Percentiles rank a stretch among this genome's conserved stretches.
Evolutionary conservation across 345 rosid genomes (phyloP).

Genomic region (Corchorus capsularis): DNA sequence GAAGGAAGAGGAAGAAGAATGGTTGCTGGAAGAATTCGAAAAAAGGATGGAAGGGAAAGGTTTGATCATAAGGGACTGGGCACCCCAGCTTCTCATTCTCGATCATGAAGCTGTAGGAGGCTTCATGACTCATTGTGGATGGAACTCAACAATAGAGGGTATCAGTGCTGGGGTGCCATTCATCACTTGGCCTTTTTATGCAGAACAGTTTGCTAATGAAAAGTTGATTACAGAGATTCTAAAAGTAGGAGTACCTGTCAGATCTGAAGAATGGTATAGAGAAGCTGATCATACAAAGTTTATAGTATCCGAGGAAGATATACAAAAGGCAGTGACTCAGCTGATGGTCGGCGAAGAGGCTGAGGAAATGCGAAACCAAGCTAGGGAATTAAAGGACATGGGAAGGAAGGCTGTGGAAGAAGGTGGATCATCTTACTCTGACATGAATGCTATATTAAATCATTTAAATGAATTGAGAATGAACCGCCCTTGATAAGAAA

Average conservation of each 20-base stretch:
- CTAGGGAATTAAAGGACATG: constrained; percentile 17
- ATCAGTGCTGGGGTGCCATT: constrained; percentile 56
- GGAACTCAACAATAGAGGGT: constrained; percentile 58
- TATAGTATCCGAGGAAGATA: constrained; percentile 34
- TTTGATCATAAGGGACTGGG: constrained; percentile 53
- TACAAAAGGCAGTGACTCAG: constrained; percentile 44
- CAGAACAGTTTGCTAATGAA: constrained; percentile 67
- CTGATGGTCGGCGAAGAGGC: constrained; percentile 51
- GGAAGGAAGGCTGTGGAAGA: constrained; percentile 43
- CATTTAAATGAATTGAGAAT: constrained; percentile 28
- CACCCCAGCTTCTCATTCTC: constrained; percentile 59
- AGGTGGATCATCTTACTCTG: constrained; percentile 44
- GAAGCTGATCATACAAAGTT: constrained; percentile 1
- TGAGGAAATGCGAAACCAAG: constrained; percentile 36
- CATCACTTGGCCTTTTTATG: constrained; percentile 62
- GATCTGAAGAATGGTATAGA: constrained; percentile 31
- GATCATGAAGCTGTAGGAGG: constrained; percentile 58
- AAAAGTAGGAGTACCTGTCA: constrained; percentile 43
- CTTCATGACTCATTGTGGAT: constrained; percentile 67
- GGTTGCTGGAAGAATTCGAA: constrained; percentile 51
- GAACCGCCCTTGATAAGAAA: neutral
- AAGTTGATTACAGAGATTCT: constrained; percentile 47
- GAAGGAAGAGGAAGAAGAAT: constrained; percentile 40
- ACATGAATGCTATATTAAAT: constrained; percentile 26
- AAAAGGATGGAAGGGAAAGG: constrained; percentile 38